Evolutionary conservation across 2,329 filamentous ascomycete species (phyloP).

Genomic region (Penicillium sp.): DNA sequence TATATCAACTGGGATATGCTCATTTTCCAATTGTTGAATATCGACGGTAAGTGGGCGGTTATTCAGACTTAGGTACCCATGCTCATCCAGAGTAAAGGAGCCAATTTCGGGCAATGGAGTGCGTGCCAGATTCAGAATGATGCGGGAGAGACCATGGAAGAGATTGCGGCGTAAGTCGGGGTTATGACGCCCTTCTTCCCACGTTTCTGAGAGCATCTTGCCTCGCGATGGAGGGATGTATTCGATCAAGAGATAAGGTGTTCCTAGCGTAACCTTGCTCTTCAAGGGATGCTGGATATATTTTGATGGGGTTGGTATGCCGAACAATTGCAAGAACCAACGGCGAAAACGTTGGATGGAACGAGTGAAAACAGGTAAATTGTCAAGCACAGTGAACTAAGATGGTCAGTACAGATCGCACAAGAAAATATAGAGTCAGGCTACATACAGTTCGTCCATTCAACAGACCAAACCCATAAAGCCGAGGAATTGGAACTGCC

Average conservation of each 20-base stretch:
- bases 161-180: slow-evolving; percentile 16
- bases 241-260: slow-evolving; percentile 2
- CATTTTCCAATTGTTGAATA: slow-evolving; percentile 11
- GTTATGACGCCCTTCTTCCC: slow-evolving; percentile 13
- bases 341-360: slow-evolving; percentile 5
- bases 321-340: slow-evolving; percentile 5
- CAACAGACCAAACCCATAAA: slow-evolving; percentile 25
- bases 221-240: slow-evolving; percentile 8
- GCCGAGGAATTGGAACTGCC: slow-evolving; percentile 20
- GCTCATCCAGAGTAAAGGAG: slow-evolving; percentile 28
- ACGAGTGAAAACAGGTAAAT: slow-evolving; percentile 3
- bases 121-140: slow-evolving; percentile 15
- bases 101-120: slow-evolving; percentile 30
- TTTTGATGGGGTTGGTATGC: not conserved
- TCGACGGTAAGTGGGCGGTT: slow-evolving; percentile 16
- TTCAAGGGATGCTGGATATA: not conserved
- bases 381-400: slow-evolving; percentile 1
- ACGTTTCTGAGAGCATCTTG: slow-evolving; percentile 24
- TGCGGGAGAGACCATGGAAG: slow-evolving; percentile 15
- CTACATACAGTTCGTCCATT: slow-evolving; percentile 19
- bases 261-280: not conserved
- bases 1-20: slow-evolving; percentile 8
- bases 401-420: not conserved
- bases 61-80: slow-evolving; percentile 17
- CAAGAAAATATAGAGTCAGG: slow-evolving; percentile 27